Evolutionary conservation across 441 rosid genomes (phyloP).

Genomic region (Brassica balearica): DNA sequence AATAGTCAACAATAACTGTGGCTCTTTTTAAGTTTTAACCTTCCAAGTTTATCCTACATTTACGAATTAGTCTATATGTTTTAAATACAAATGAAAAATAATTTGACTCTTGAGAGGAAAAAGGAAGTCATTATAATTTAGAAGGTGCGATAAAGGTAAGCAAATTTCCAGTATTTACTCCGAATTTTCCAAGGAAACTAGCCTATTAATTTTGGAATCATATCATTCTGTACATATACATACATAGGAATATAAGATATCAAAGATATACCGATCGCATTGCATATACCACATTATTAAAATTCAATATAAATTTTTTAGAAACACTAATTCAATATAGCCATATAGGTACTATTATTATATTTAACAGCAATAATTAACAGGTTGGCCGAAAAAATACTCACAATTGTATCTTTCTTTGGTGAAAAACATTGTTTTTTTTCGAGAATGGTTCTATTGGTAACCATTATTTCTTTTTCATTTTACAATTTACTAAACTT

Average conservation of each 20-base stretch:
- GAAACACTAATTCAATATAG: too few species aligned
- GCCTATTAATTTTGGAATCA: slow-evolving; percentile 21
- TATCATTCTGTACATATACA: slow-evolving; percentile 26
- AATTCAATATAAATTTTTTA: too few species aligned
- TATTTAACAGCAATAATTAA: not conserved
- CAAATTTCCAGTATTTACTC: slow-evolving; percentile 44
- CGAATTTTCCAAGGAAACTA: slow-evolving; percentile 41
- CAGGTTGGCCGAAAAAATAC: not conserved
- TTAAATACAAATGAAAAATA: slow-evolving; percentile 4
- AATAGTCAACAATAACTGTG: slow-evolving; percentile 43
- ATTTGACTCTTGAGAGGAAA: slow-evolving; percentile 30
- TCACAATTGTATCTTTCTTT: not conserved
- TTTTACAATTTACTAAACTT: too few species aligned
- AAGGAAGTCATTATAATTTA: slow-evolving; percentile 32
- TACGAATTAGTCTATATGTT: not conserved
- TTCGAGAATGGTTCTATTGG: too few species aligned
- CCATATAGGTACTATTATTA: not conserved
- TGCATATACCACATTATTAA: slow-evolving; percentile 3
- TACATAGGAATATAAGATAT: slow-evolving; percentile 33
- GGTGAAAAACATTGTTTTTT: too few species aligned
- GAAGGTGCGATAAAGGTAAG: slow-evolving; percentile 43
- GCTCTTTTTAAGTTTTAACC: slow-evolving; percentile 11
- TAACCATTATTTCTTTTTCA: too few species aligned
- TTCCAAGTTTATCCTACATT: not conserved
- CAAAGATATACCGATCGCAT: not conserved